Base-by-base conservation (phyloP, 352 stramenopile genomes). In the Lagenidium sp. region DNA sequence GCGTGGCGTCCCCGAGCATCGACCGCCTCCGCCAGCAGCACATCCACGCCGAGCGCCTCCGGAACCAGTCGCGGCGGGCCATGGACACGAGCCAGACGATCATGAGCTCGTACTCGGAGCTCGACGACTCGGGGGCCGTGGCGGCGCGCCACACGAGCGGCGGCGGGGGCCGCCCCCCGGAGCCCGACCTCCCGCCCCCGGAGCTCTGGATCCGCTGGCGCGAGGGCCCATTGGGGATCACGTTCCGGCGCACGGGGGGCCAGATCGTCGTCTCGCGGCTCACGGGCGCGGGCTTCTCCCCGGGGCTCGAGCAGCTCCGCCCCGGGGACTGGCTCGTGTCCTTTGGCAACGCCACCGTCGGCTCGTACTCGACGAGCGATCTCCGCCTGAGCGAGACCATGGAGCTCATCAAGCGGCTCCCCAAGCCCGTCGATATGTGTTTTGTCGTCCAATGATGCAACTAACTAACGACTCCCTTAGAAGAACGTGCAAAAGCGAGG, bases 191-290 rank as follows among this genome's bases (percentile, higher is more conserved):
- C 22, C 64, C 69, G 10, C 37, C 68, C 7, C 78, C 74, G 2
- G 71, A 87, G 44, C 55, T 88, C 1, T 84, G 69, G 63, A 67
- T 91, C 15, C 68, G 71, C 21, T 91, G 78, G 78, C 69, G 44
- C 20, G 70, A 88, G 35, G 78, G 75, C 0, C 73, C 78, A 1
- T 54, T 91, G 8, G 78, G 78, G 7, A 85, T 91, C 38, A 88
- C 78, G 23, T 88, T 91, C 44, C 84, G 84, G 39, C 72, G 73
- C 40, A 85, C 77, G 41, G 74, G 86, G 38, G 71, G 71, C 1
- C 73, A 82, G 44, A 85, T 91, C 44, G 68, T 88, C 2, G 73
- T 91, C 21, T 85, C 73, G 15, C 68, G 73, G 21, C 67, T 91
- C 37, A 90, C 75, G 0, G 78, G 76, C 1, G 74, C 73, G 2